Base-by-base conservation (phyloP, 1,284 basidiomycete genomes). In the Sanguinoderma infundibulare region DNA sequence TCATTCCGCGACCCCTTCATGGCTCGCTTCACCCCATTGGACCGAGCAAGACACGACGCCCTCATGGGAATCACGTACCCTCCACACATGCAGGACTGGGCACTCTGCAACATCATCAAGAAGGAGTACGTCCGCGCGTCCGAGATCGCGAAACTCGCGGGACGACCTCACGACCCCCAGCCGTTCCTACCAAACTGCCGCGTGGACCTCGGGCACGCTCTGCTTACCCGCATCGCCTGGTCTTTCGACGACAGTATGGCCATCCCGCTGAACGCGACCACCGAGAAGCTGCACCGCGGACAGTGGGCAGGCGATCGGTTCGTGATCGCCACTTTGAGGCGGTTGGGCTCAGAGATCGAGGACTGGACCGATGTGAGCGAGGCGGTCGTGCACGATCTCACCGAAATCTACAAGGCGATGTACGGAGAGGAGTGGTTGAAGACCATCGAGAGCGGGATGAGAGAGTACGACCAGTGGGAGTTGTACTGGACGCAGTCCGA, bases 111-210 rank as follows among this genome's bases (percentile, higher is more conserved):
- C 60, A 15, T 12, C 15, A 38, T 10, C 17, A 58, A 57, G 52
- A 24, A 44, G 38, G 56, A 62, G 60, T 55, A 36, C 52, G 55
- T 62, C 34, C 55, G 60, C 20, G 60, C 60, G 14, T 47, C 46
- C 14, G 28, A 50, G 7, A 47, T 58, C 17, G 55, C 60, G 3
- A 46, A 30, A 17, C 55, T 61, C 28, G 51, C 26, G 5, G n/a
- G 4, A n/a, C n/a, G n/a, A n/a, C 60, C 60, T 4, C 17, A 50
- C 50, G 54, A 61, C 24, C 20, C 15, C n/a, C n/a, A n/a, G n/a
- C n/a, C n/a, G n/a, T n/a, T n/a, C n/a, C n/a, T n/a, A n/a, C n/a
- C n/a, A n/a, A n/a, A n/a, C n/a, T n/a, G n/a, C n/a, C n/a, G n/a
- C n/a, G n/a, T n/a, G n/a, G n/a, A n/a, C n/a, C n/a, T n/a, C n/a